Base-by-base conservation (phyloP, 192 early-diverging fungal species). In the Lobulomyces angularis region DNA sequence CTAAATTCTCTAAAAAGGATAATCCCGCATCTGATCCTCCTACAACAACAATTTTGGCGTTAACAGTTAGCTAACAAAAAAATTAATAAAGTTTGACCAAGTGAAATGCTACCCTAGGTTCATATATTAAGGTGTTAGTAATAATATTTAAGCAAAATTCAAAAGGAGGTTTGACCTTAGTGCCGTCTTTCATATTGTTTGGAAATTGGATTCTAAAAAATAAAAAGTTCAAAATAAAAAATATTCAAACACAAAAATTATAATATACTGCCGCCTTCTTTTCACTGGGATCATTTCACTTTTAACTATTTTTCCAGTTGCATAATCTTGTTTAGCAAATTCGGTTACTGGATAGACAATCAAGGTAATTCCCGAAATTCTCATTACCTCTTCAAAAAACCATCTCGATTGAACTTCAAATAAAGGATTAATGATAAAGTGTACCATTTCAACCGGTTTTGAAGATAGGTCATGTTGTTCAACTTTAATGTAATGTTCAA, bases 1-100 rank as follows among this genome's bases (percentile, higher is more conserved):
- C 57, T 1, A 74, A 44, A 20, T 36, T 55, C 30, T 74, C 71
- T 4, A 74, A 40, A 32, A 74, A 67, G 4, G 67, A 53, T 3
- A 64, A 21, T 17, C 67, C 67, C 8, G 43, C 48, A 55, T 74
- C 71, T 2, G 71, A 74, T 5, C 54, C 66, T 19, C 71, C 71
- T 18, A 74, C 48, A 8, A 74, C 64, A 17, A 74, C 64, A 29
- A 74, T 70, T 14, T 57, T 47, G 5, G 60, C 50, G 41, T 74
- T 64, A 18, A 74, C 46, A 5, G 45, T 42, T 40, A 64, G 44
- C 50, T 65, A 14, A 9, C 12, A 9, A 9, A n/a, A 1, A 7
- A 9, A 36, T 29, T 20, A 31, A 36, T 14, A 17, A 14, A 51
- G 36, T 4, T 25, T 8, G 14, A 35, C 2, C 16, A 23, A 35